These are phyloP conservation scores for Penicillium griseofulvum DNA, from an alignment of 2,329 filamentous ascomycete genomes.

Conservation along the genomic window DNA sequence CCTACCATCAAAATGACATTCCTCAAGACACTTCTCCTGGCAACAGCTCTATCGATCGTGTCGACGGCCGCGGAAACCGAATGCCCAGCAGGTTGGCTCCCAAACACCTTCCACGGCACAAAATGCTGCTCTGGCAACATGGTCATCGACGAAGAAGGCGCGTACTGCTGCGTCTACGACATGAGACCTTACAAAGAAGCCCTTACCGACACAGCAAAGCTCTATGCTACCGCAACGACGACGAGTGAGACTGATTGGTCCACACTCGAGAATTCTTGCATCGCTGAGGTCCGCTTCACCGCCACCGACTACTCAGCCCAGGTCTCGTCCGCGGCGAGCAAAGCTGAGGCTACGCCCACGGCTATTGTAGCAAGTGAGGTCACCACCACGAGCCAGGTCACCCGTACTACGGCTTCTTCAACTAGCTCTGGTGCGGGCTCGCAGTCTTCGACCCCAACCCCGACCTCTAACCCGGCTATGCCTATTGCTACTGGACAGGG, in stretches of 20 bases:
- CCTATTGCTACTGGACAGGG: background rate
- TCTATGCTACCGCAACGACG: background rate
- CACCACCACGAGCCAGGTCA: background rate
- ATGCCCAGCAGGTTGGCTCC: background rate
- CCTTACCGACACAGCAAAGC: background rate
- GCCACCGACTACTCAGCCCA: slow-evolving; percentile 10
- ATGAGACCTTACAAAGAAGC: background rate
- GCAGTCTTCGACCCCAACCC: background rate
- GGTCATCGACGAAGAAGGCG: background rate
- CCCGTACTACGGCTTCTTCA: background rate
- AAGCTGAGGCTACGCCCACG: background rate
- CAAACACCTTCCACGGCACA: background rate
- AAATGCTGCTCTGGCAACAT: slow-evolving; percentile 7
- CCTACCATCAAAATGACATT: background rate
- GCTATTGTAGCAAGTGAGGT: background rate
- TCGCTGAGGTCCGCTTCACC: slow-evolving; percentile 4
- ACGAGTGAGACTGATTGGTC: background rate
- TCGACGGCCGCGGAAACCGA: background rate
- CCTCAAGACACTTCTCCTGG: background rate
- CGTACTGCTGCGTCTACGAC: slow-evolving; percentile 9
- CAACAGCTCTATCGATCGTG: background rate
- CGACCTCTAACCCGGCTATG: slow-evolving; percentile 4
- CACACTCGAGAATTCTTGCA: background rate
- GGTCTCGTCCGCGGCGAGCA: slow-evolving; percentile 4
- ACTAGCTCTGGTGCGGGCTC: background rate